These are phyloP conservation scores for Zychaea mexicana DNA, from an alignment of 371 early-diverging fungal genomes.

Conservation along the genomic window DNA sequence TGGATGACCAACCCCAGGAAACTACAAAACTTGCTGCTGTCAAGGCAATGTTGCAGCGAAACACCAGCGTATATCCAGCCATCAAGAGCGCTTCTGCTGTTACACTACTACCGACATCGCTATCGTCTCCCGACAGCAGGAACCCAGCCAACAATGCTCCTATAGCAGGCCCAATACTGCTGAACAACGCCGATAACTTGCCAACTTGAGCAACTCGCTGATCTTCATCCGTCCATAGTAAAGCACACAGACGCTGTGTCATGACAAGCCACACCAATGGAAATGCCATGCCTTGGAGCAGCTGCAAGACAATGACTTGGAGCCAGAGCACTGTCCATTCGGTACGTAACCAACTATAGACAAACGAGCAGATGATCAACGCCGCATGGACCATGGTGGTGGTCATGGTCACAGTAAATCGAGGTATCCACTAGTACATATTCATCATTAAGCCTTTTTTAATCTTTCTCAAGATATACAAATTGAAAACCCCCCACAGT, in stretches of 20 bases:
- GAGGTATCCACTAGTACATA: conserved; percentile 32
- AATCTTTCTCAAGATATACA: background rate
- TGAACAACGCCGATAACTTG: conserved; percentile 30
- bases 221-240: conserved; percentile 30
- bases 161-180: conserved; percentile 36
- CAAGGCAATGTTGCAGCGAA: conserved; percentile 26
- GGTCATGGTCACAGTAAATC: conserved; percentile 23
- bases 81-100: background rate
- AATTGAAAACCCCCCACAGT: no score
- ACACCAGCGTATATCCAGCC: conserved; percentile 28
- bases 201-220: conserved; percentile 33
- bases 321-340: conserved; percentile 14
- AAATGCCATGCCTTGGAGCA: conserved; percentile 16
- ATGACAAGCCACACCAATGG: conserved; percentile 36
- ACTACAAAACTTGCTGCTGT: conserved; percentile 37
- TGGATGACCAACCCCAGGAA: conserved; percentile 46
- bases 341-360: conserved; percentile 30
- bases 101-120: conserved; percentile 4
- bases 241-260: conserved; percentile 24
- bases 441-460: background rate
- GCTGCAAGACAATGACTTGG: conserved; percentile 18
- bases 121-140: conserved; percentile 16
- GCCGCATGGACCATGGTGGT: conserved; percentile 28
- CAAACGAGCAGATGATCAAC: conserved; percentile 28
- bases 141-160: conserved; percentile 30